Evolutionary conservation across 2,329 filamentous ascomycete species (phyloP).

Genomic region (Alternaria gaisen): DNA sequence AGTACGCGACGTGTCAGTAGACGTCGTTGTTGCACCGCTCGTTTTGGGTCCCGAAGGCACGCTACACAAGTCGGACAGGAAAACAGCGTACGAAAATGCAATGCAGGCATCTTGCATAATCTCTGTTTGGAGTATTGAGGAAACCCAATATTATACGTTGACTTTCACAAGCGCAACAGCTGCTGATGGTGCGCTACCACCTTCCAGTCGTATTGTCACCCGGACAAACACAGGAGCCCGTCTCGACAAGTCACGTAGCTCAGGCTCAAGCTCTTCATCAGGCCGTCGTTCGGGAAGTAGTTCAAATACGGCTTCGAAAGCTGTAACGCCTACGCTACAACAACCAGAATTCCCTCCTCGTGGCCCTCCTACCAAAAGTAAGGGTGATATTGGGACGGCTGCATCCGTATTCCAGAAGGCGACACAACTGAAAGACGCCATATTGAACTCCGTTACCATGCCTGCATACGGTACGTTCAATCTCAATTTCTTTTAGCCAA

Average conservation of each 20-base stretch:
- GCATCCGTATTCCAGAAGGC: constrained; percentile 77
- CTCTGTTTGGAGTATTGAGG: constrained; percentile 75
- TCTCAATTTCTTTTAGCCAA: neutral
- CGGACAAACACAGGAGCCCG: constrained; percentile 48
- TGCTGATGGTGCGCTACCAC: constrained; percentile 24
- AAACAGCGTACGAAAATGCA: constrained; percentile 37
- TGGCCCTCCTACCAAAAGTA: constrained; percentile 67
- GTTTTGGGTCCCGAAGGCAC: constrained; percentile 19
- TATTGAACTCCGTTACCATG: constrained; percentile 77
- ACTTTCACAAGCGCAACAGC: constrained; percentile 71
- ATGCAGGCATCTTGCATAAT: constrained; percentile 78
- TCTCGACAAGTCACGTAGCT: constrained; percentile 47
- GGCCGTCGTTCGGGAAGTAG: constrained; percentile 40
- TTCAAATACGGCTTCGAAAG: constrained; percentile 50
- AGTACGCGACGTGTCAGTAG: constrained; percentile 69
- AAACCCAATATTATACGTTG: constrained; percentile 74
- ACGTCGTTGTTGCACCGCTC: constrained; percentile 69
- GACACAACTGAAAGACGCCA: constrained; percentile 77
- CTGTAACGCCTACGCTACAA: constrained; percentile 64
- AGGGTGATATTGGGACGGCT: constrained; percentile 60
- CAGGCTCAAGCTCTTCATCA: constrained; percentile 53
- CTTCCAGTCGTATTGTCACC: constrained; percentile 54
- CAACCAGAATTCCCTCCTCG: constrained; percentile 71
- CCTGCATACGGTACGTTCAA: constrained; percentile 66
- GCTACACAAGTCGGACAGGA: constrained; percentile 26